Conservation (phyloP, 345 rosid genomes). For the Bruguiera parviflora region DNA sequence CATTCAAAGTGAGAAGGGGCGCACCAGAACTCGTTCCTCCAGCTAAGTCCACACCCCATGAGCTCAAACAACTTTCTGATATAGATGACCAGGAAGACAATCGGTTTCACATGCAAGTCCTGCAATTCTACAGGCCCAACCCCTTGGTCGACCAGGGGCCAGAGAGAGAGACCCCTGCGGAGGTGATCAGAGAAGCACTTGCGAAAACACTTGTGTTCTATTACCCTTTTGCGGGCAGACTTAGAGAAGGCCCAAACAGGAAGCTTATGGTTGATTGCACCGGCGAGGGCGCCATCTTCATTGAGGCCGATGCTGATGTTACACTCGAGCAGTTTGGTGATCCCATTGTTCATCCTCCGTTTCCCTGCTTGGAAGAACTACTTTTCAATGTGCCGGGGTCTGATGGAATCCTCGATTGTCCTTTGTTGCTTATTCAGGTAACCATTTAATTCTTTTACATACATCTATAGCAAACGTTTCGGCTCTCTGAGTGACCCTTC, state of each 20-base stretch:
- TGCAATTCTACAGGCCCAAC: not conserved
- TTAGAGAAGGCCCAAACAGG: conserved; percentile 12
- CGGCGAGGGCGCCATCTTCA: conserved; percentile 18
- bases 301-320: conserved; percentile 21
- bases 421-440: conserved; percentile 20
- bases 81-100: conserved; percentile 15
- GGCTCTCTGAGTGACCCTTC: no score
- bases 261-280: conserved; percentile 23
- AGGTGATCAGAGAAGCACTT: conserved; percentile 7
- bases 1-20: conserved; percentile 12
- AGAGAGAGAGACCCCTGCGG: not conserved
- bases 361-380: conserved; percentile 23
- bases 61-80: conserved; percentile 18
- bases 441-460: no score
- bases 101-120: conserved; percentile 8
- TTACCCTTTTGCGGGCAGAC: conserved; percentile 23
- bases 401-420: conserved; percentile 1
- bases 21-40: conserved; percentile 13
- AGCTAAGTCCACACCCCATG: conserved; percentile 17
- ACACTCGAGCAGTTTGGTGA: conserved; percentile 15
- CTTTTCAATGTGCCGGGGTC: conserved; percentile 16
- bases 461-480: no score
- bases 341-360: conserved; percentile 15
- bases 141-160: not conserved
- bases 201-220: conserved; percentile 14